Evolutionary conservation across 345 rosid genomes (phyloP), one percentile per base, ranked within the genome.

Genomic region (Eutrema yunnanense): DNA sequence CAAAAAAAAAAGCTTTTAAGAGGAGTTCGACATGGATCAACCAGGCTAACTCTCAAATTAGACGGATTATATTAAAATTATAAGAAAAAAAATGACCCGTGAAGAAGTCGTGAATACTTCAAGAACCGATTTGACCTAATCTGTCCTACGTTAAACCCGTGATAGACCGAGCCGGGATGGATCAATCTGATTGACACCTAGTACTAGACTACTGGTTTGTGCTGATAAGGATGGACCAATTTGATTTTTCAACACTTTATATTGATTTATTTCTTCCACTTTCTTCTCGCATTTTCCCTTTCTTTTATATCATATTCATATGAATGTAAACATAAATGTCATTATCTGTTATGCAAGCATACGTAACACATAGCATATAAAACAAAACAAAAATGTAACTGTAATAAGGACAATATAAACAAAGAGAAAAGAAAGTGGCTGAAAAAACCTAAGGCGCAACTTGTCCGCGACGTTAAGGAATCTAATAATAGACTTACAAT

Each of bases 201-300:
- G 57, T 62, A 62, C 65, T 68, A 62, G 79, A 75, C 50, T 62
- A 62, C 65, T 68, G 54, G 79, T 75, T 75, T 74, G 37, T 75
- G 70, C 69, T 29, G 79, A 75, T 75, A 68, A 62, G 65, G 57
- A 75, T 69, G 79, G 70, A 69, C 79, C 70, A 62, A 54, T 62
- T 69, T 65, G 26, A 8, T 13, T 69, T 69, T 69, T 46, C 30
- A 29, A 14, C 48, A 51, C 27, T 53, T 60, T 43, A 13, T 51
- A 16, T 44, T 11, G 51, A 4, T 54, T 38, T 68, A 10, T 33
- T 52, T 44, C 57, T 30, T 61, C 42, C 42, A 60, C 78, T 67
- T 52, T 43, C 59, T 71, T 26, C 47, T 37, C 53, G 9, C 48
- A 22, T 57, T 58, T 73, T 55, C 10, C 33, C 40, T 48, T 11